A percentile compares a stretch with the other conserved stretches of the same genome.
These are phyloP conservation scores for Saprolegnia diclina DNA, from an alignment of 352 stramenopile genomes.

Conservation along the genomic window DNA sequence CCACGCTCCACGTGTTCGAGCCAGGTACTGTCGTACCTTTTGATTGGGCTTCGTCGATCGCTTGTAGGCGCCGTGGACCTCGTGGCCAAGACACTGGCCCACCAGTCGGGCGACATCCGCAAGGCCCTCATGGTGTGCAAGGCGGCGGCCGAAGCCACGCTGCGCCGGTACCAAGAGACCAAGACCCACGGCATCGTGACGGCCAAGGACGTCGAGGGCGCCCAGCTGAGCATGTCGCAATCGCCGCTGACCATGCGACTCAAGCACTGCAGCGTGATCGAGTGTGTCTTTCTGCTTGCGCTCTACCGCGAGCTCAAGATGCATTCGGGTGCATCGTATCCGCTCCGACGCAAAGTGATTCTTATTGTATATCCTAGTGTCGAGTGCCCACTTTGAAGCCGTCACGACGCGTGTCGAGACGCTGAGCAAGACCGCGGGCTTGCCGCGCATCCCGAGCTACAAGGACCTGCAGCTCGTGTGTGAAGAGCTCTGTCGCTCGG, in stretches of 20 bases:
- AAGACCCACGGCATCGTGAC: conserved; percentile 35
- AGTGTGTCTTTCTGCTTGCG: conserved; percentile 64
- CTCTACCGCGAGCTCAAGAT: conserved; percentile 55
- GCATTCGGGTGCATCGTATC: conserved; percentile 29
- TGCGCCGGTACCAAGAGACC: conserved; percentile 35
- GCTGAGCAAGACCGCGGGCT: conserved; percentile 60
- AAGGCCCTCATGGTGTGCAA: conserved; percentile 62
- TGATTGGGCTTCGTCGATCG: too few species aligned
- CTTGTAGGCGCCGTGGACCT: conserved; percentile 59
- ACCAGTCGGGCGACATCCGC: conserved; percentile 61
- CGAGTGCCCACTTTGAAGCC: conserved; percentile 39
- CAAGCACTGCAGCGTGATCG: conserved; percentile 56
- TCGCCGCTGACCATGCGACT: conserved; percentile 53
- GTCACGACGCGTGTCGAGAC: conserved; percentile 59
- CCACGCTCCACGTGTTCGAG: conserved; percentile 52
- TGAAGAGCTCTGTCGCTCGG: conserved; percentile 57
- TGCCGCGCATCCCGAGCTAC: conserved; percentile 48
- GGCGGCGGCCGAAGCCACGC: conserved; percentile 49
- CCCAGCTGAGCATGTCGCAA: conserved; percentile 45
- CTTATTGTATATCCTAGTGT: neutral
- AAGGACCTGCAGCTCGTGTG: conserved; percentile 51
- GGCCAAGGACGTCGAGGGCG: conserved; percentile 48
- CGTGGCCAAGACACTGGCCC: conserved; percentile 55
- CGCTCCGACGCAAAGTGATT: neutral
- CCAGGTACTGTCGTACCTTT: too few species aligned